Base-by-base conservation (phyloP, 371 early-diverging fungal species). In the Mucor ambiguus region DNA sequence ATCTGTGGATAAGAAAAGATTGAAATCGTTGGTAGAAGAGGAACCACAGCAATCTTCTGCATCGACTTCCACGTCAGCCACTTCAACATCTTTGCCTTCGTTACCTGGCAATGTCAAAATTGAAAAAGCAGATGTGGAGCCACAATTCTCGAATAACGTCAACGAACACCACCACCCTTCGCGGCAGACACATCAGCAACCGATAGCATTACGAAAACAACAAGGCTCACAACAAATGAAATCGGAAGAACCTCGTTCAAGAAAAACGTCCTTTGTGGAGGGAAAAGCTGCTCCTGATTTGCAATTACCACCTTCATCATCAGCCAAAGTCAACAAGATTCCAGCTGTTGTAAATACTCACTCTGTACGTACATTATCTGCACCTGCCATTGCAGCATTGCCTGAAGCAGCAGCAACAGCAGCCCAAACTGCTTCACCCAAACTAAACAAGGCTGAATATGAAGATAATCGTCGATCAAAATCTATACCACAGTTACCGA, bases 401-500 rank as follows among this genome's bases (percentile, higher is more conserved):
- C 11, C 61, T 20, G 29, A 20, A 33, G 20, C 46, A 33, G 9
- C 9, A 37, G 22, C 14, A 30, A 30, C 30, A 6, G 22, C 14
- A 35, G 37, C 12, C 0, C 60, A 3, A 18, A 38, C 22, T 6
- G 22, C 11, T 3, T 63, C 57, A 10, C 33, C 64, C 5, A 30
- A 41, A 55, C 6, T 41, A 16, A 10, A 16, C 28, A 30, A 11
- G 22, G 14, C 14, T 14, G 37, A 26, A 3, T 10, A 18, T 22
- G 48, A 11, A 9, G 54, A 38, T 24, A 61, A 26, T 41, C 57
- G 61, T 58, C 55, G 58, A 46, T 43, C 64, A 18, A 69, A 64
- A 44, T 64, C 63, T 65, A 69, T 70, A 66, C 70, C 70, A 66
- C 66, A 66, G 16, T 33, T 57, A 52, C 22, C 49, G 20, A 49